Base-by-base conservation (phyloP, 371 early-diverging fungal genomes). In the Actinomortierella wolfii region DNA sequence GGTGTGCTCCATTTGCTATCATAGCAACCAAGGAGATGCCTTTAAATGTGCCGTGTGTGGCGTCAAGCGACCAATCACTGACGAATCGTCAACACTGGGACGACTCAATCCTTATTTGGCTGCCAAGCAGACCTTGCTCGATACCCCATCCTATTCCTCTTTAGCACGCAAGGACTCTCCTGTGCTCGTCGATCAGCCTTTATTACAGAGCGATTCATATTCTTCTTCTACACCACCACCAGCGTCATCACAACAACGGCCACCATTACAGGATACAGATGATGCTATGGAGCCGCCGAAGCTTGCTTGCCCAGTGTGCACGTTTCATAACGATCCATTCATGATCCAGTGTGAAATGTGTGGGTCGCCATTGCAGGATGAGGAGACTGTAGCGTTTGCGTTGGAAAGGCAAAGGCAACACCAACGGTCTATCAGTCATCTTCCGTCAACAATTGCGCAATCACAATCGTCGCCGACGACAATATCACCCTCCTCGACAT, bases 291-390 rank as follows among this genome's bases (percentile, higher is more conserved):
- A 61, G 2, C 61, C 46, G 9, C 54, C 62, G 11, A 55, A 51
- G 1, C 52, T 81, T n/a, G 68, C 84, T 13, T 92, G 93, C 55
- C 75, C 82, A 8, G 73, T 78, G 2, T 92, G 96, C 76, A 96
- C 95, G 0, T 96, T 94, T 70, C 77, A 88, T 48, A 96, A 96
- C 67, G 93, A 93, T 68, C 81, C 85, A 0, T 89, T 89, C 56
- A 85, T 93, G 86, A 65, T 79, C 3, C 79, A 80, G 17, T 96
- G 97, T 70, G 94, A 92, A 57, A 83, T 93, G 64, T 93, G 94
- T 67, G 89, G 83, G 26, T 71, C 84, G 0, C 78, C 82, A 56
- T 77, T 91, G 3, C 63, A 76, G 42, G 78, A 67, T 48, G 57
- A 61, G 39, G 63, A 75, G 1, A 62, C 67, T 14, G 53, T 56